Conservation (phyloP, 2,329 filamentous ascomycete species). For the Neurospora crassa region DNA sequence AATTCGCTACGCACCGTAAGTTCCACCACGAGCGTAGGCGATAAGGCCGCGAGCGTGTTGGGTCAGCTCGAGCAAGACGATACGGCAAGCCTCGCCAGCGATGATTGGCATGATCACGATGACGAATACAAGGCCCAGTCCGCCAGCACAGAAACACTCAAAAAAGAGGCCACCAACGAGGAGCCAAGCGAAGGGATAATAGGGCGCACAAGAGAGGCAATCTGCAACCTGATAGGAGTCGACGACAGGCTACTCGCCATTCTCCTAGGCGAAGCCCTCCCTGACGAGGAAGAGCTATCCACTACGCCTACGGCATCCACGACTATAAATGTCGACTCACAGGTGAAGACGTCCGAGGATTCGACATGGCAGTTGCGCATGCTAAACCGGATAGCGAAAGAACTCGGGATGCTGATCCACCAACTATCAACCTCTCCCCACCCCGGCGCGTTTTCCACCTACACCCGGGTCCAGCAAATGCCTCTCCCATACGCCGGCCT, state of each 20-base stretch:
- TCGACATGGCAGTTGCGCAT: slow-evolving; percentile 66
- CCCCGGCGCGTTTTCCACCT: slow-evolving; percentile 81
- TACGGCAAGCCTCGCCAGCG: slow-evolving; percentile 27
- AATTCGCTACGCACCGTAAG: slow-evolving; percentile 17
- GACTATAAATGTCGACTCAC: slow-evolving; percentile 20
- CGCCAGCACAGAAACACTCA: slow-evolving; percentile 10
- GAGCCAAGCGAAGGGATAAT: slow-evolving; percentile 60
- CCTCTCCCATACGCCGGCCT: slow-evolving; percentile 71
- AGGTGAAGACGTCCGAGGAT: slow-evolving; percentile 24
- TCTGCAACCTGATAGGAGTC: slow-evolving; percentile 82
- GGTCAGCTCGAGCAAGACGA: slow-evolving; percentile 22
- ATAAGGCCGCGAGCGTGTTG: slow-evolving; percentile 23
- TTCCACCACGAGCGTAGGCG: slow-evolving; percentile 20
- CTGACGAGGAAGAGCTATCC: slow-evolving; percentile 38
- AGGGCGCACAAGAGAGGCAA: slow-evolving; percentile 73
- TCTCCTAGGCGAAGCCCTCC: slow-evolving; percentile 73
- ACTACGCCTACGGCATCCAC: slow-evolving; percentile 37
- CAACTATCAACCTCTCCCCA: slow-evolving; percentile 67
- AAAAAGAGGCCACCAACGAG: slow-evolving; percentile 22
- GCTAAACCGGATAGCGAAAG: slow-evolving; percentile 74
- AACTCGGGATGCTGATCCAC: slow-evolving; percentile 75
- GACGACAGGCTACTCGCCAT: slow-evolving; percentile 78
- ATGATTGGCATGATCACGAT: slow-evolving; percentile 45
- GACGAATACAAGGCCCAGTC: slow-evolving; percentile 11
- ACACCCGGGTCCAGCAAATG: slow-evolving; percentile 54